Conservation (phyloP, 768 basidiomycete species). For the Scleroderma bovista region DNA sequence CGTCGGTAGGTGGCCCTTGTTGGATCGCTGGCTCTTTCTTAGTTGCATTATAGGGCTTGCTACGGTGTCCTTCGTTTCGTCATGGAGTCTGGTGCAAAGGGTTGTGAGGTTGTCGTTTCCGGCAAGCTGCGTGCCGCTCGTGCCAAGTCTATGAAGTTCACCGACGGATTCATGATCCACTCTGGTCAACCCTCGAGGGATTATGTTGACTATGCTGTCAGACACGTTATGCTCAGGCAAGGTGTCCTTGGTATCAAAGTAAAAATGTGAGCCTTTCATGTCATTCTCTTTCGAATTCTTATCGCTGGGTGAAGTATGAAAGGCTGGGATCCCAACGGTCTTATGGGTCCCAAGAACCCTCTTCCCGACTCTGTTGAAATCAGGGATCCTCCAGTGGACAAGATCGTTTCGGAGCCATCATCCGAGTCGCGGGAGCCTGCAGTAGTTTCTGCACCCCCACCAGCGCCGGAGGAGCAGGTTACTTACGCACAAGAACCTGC, state of each 20-base stretch:
- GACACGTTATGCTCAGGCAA: conserved; percentile 96
- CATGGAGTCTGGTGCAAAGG: conserved; percentile 99
- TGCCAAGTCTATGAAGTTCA: conserved; percentile 99
- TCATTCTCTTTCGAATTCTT: background rate
- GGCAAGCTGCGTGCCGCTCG: conserved; percentile 99
- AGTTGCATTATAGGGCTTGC: conserved; percentile 60
- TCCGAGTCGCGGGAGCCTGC: conserved; percentile 83
- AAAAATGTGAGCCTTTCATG: conserved; percentile 70
- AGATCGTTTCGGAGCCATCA: conserved; percentile 80
- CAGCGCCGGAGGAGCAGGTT: conserved; percentile 47
- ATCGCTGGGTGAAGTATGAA: conserved; percentile 71
- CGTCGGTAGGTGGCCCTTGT: conserved; percentile 63
- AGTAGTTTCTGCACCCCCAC: conserved; percentile 41
- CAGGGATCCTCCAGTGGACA: conserved; percentile 85
- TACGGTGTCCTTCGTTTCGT: conserved; percentile 99
- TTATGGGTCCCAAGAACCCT: conserved; percentile 83
- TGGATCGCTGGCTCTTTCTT: conserved; percentile 1
- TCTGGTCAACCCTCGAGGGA: conserved; percentile 97
- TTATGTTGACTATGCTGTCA: conserved; percentile 95
- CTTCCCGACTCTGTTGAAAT: conserved; percentile 94
- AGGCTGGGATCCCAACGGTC: conserved; percentile 89
- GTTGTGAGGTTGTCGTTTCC: conserved; percentile 98
- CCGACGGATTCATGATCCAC: conserved; percentile 99
- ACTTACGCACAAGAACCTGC: conserved; percentile 28
- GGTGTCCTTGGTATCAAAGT: conserved; percentile 99